Evolutionary conservation across 108 stramenopile genomes (phyloP).

Genomic region (Nitzschia sp.): DNA sequence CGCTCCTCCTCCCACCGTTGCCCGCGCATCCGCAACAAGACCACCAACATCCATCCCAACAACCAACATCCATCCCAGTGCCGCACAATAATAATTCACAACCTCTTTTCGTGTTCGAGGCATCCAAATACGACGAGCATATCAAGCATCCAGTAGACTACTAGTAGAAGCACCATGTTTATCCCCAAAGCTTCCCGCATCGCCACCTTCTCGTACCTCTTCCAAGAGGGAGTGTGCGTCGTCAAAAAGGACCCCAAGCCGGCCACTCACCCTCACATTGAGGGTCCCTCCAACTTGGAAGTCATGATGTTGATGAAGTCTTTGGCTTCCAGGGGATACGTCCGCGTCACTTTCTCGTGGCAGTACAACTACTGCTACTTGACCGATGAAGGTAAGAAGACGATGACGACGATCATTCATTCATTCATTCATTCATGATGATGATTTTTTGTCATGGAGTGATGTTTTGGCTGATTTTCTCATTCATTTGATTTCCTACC

Average conservation of each 20-base stretch:
- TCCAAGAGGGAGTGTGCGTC: slow-evolving; percentile 96
- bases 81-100: no score
- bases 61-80: no score
- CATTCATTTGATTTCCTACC: no score
- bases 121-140: slow-evolving; percentile 56
- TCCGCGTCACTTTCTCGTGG: slow-evolving; percentile 96
- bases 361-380: slow-evolving; percentile 98
- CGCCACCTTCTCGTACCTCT: slow-evolving; percentile 97
- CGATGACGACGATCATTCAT: no score
- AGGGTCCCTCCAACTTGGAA: slow-evolving; percentile 90
- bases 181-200: slow-evolving; percentile 97
- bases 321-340: slow-evolving; percentile 80
- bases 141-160: slow-evolving; percentile 4
- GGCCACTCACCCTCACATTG: slow-evolving; percentile 88
- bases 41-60: no score
- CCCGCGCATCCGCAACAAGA: no score
- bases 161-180: slow-evolving; percentile 70
- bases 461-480: no score
- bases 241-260: slow-evolving; percentile 97
- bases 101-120: slow-evolving; percentile 55
- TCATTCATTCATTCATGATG: no score
- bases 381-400: slow-evolving; percentile 91
- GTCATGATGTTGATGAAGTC: slow-evolving; percentile 96
- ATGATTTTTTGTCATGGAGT: no score
- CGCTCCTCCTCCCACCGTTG: no score